Evolutionary conservation across 495 filamentous ascomycete genomes (phyloP), one percentile per base, ranked within the genome.

Genomic region (Penicillium tannophilum): DNA sequence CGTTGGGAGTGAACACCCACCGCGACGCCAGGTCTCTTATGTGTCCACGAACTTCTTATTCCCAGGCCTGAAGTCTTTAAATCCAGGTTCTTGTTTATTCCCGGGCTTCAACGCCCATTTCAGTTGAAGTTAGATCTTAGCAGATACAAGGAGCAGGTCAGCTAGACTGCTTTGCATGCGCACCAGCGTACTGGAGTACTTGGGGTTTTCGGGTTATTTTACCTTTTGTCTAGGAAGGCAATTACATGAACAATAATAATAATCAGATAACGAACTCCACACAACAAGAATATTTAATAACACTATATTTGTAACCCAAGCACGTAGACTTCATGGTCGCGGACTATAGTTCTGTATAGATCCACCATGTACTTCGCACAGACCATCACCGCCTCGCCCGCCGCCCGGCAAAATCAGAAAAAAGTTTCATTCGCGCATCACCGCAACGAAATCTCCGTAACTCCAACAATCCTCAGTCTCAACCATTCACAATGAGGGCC

Each of bases 401-500:
- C 73, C 73, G 73, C 73, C 75, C 74, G 75, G 74, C 75, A 78
- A 59, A 72, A 75, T 70, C 3, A 41, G 63, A 72, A 74, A 78
- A 77, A 76, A 74, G 68, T 71, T 76, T 72, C 68, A 53, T 66
- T 60, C 52, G 54, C 35, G 42, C 56, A 60, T 55, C 54, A 50
- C 41, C 39, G 45, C 61, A 63, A 50, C 24, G 52, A 55, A 31
- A 42, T 55, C 41, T 56, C 35, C 24, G 16, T 52, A 58, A 58
- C 33, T 55, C 35, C 55, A 55, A 49, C 54, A 68, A 60, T 54
- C 45, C 31, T 55, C 51, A 41, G 59, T 45, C 42, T n/a, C 24
- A 39, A 63, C 41, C 55, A 42, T 63, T 55, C 64, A 84, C 70
- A 60, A 96, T 96, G 91, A 85, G 89, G 67, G 92, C 90, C 57